A percentile compares a stretch with the other conserved stretches of the same genome.
phyloP scores from a whole-genome alignment of 352 stramenopile genomes.

The Phytophthora uliginosa region DNA sequence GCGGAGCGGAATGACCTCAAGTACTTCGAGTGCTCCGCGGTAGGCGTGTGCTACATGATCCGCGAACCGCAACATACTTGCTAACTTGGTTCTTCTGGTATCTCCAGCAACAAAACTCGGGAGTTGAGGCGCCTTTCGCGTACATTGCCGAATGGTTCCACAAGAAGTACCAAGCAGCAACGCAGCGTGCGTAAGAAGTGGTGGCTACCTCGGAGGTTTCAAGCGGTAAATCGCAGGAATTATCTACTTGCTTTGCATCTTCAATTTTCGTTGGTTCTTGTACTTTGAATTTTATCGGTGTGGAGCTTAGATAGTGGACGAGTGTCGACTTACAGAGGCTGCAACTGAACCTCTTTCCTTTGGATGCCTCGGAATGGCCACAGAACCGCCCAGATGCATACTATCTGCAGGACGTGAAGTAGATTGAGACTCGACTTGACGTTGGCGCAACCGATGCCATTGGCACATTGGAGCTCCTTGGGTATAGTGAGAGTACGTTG shows the following conservation, averaged over 20 bases:
- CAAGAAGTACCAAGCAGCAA: conserved; percentile 85
- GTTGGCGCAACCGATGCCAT: conserved; percentile 53
- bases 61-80: not conserved
- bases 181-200: conserved; percentile 52
- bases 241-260: not conserved
- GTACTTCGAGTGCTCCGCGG: conserved; percentile 86
- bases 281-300: not conserved
- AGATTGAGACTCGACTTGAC: conserved; percentile 35
- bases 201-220: not conserved
- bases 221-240: not conserved
- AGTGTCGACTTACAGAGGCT: conserved; percentile 17
- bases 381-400: conserved; percentile 32
- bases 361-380: conserved; percentile 35
- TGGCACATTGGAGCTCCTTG: conserved; percentile 59
- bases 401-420: conserved; percentile 40
- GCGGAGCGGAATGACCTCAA: conserved; percentile 82
- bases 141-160: conserved; percentile 89
- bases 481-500: conserved; percentile 16
- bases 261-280: too few relatives aligned
- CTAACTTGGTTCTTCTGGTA: not conserved
- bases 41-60: conserved; percentile 22
- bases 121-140: conserved; percentile 78
- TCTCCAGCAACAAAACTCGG: conserved; percentile 75
- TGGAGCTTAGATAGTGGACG: not conserved
- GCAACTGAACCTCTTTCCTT: conserved; percentile 15